phyloP scores from a whole-genome alignment of 352 stramenopile genomes.

The Globisporangium ultimum region DNA sequence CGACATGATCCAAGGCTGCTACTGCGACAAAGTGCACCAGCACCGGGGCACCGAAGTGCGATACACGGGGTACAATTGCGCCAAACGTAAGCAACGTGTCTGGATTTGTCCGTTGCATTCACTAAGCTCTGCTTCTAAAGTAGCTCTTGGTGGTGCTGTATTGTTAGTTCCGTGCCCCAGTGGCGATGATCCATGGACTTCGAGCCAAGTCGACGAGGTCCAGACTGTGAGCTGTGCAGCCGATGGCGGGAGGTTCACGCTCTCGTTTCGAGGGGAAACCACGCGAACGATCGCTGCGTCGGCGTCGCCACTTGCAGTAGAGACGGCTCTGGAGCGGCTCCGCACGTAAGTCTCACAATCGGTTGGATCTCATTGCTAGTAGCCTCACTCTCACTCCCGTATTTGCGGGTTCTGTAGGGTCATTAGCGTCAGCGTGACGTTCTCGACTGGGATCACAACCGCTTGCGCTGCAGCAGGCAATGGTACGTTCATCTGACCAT shows the following conservation, averaged over 20 bases:
- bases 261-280: conserved; percentile 76
- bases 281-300: conserved; percentile 35
- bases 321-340: conserved; percentile 47
- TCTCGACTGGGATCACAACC: conserved; percentile 21
- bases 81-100: conserved; percentile 28
- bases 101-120: too few species aligned
- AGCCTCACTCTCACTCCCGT: neutral
- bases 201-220: conserved; percentile 67
- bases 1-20: conserved; percentile 81
- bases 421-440: conserved; percentile 40
- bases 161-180: conserved; percentile 60
- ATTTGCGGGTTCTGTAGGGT: conserved; percentile 30
- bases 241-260: conserved; percentile 63
- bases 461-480: conserved; percentile 44
- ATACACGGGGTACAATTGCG: conserved; percentile 79
- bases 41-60: conserved; percentile 42
- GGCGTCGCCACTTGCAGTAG: conserved; percentile 22
- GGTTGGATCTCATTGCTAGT: neutral
- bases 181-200: conserved; percentile 88
- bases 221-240: conserved; percentile 71
- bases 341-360: conserved; percentile 32
- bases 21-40: conserved; percentile 78
- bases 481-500: conserved; percentile 20
- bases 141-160: neutral
- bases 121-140: neutral